These are phyloP conservation scores for Atalantia buxifolia DNA, from an alignment of 345 rosid species.

Conservation along the genomic window DNA sequence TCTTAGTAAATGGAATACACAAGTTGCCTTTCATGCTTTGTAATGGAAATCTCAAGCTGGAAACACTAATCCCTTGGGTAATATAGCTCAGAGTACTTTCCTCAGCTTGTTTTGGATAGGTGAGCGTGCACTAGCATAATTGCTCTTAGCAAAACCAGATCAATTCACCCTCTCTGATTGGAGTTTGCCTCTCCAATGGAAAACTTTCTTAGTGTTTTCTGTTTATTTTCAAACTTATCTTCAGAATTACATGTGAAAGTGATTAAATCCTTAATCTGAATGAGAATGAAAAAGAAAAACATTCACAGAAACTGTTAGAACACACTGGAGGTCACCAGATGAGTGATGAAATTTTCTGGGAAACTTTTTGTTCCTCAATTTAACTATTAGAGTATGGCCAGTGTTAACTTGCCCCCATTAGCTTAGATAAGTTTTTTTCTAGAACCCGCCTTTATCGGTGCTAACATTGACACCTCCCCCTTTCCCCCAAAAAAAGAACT, in stretches of 20 bases:
- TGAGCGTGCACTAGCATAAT: background rate
- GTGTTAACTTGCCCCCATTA: background rate
- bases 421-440: background rate
- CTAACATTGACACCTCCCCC: accelerated
- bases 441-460: background rate
- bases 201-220: background rate
- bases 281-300: background rate
- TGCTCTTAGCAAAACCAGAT: background rate
- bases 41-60: background rate
- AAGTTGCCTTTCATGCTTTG: background rate
- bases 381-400: background rate
- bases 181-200: background rate
- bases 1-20: background rate
- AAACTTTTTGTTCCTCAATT: background rate
- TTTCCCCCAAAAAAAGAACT: background rate
- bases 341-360: background rate
- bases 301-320: background rate
- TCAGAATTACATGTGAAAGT: background rate
- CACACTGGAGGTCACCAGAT: background rate
- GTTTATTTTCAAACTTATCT: background rate
- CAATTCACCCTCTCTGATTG: background rate
- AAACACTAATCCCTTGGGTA: background rate
- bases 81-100: background rate
- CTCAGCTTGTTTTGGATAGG: background rate
- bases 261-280: background rate